A percentile compares a stretch with the other conserved stretches of the same genome.
Evolutionary conservation across 495 filamentous ascomycete species (phyloP).

Genomic region (Paragyromitra xinjiangensis): DNA sequence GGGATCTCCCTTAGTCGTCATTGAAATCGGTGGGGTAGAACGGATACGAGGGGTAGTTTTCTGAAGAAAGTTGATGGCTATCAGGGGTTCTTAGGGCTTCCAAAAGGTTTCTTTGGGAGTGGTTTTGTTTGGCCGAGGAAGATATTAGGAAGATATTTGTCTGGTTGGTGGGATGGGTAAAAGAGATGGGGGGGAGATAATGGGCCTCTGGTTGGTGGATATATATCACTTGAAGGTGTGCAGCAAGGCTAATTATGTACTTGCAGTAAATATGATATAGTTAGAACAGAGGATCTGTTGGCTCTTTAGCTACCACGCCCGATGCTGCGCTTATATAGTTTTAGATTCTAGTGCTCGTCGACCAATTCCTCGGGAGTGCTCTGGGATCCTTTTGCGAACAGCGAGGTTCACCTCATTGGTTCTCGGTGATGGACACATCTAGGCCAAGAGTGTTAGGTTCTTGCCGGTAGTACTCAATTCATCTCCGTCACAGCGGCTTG

Average conservation of each 20-base stretch:
- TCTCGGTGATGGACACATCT: slow-evolving; percentile 19
- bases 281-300: slow-evolving; percentile 8
- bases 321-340: slow-evolving; percentile 38
- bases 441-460: slow-evolving; percentile 25
- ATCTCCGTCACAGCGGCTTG: slow-evolving; percentile 32
- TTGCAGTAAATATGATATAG: slow-evolving; percentile 17
- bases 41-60: background rate
- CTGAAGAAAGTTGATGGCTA: background rate
- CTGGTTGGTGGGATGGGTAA: background rate
- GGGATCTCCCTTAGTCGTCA: slow-evolving; percentile 22
- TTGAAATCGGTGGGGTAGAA: background rate
- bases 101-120: background rate
- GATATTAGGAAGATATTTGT: background rate
- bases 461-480: slow-evolving; percentile 30
- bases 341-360: slow-evolving; percentile 6
- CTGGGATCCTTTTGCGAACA: slow-evolving; percentile 4
- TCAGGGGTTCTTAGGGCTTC: background rate
- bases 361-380: slow-evolving; percentile 31
- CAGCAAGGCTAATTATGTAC: slow-evolving; percentile 18
- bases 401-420: slow-evolving; percentile 11
- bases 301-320: slow-evolving; percentile 24
- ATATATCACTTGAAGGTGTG: slow-evolving; percentile 11
- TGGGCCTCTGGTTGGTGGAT: slow-evolving; percentile 4
- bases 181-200: background rate
- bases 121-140: background rate